Evolutionary conservation across 495 filamentous ascomycete genomes (phyloP).

Genomic region (Aspergillus kassunensis): DNA sequence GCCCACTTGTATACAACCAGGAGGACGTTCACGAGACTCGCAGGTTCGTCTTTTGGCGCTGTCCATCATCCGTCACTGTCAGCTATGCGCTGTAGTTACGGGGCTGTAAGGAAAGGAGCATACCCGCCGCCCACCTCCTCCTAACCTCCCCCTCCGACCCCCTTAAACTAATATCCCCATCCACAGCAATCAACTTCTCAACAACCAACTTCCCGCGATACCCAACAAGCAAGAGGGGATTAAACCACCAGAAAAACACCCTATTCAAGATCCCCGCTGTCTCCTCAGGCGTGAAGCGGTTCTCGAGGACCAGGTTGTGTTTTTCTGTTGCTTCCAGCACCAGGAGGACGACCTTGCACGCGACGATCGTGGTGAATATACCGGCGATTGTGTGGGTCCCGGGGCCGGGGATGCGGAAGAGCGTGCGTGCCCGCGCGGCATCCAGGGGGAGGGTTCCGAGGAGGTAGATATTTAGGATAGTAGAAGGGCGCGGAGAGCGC

Average conservation of each 20-base stretch:
- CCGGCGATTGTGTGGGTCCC: no score
- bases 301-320: no score
- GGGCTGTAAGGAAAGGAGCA: no score
- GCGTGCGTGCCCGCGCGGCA: neutral
- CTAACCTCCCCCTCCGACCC: slow-evolving; percentile 27
- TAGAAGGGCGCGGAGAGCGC: neutral
- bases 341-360: no score
- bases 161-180: no score
- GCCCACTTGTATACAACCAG: slow-evolving; percentile 44
- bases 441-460: neutral
- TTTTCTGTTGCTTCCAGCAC: no score
- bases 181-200: slow-evolving; percentile 4
- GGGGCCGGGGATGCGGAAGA: neutral
- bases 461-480: neutral
- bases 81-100: slow-evolving; percentile 15
- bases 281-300: neutral
- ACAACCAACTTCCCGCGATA: slow-evolving; percentile 1
- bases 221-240: slow-evolving; percentile 5
- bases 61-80: slow-evolving; percentile 9
- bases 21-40: slow-evolving; percentile 32
- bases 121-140: no score
- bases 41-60: neutral
- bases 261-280: neutral
- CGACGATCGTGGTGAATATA: no score
- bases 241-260: slow-evolving; percentile 12